These are phyloP conservation scores for Gnomoniopsis sp. DNA, from an alignment of 2,329 filamentous ascomycete genomes.

Conservation along the genomic window DNA sequence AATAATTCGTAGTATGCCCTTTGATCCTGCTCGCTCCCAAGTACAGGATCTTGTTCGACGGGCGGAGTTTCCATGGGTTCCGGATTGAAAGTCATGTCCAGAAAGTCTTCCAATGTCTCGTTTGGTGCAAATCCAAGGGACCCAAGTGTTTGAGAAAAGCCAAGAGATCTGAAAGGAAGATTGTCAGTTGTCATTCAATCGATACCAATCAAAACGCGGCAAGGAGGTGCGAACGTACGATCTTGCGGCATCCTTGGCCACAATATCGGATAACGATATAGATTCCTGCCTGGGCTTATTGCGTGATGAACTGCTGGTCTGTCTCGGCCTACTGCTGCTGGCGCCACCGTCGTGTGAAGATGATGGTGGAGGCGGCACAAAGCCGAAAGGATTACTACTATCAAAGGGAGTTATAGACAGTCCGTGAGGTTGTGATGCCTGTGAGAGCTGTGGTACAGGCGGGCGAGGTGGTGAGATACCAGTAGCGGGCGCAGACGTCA, in stretches of 20 bases:
- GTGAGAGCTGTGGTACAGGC: slow-evolving; percentile 13
- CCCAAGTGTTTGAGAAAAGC: slow-evolving; percentile 32
- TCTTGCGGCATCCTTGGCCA: slow-evolving; percentile 33
- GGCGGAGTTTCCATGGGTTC: slow-evolving; percentile 26
- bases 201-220: background rate
- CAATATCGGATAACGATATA: slow-evolving; percentile 31
- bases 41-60: slow-evolving; percentile 15
- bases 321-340: slow-evolving; percentile 12
- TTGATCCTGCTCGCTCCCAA: slow-evolving; percentile 31
- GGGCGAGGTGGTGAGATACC: slow-evolving; percentile 6
- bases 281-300: slow-evolving; percentile 17
- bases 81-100: slow-evolving; percentile 33
- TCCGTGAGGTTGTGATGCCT: slow-evolving; percentile 1
- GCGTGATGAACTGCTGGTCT: slow-evolving; percentile 10
- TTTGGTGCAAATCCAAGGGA: slow-evolving; percentile 34
- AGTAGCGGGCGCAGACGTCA: slow-evolving; percentile 4
- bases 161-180: slow-evolving; percentile 24
- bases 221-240: slow-evolving; percentile 24
- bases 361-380: slow-evolving; percentile 18
- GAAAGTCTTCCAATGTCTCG: slow-evolving; percentile 35
- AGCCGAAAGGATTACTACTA: slow-evolving; percentile 11
- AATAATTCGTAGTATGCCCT: slow-evolving; percentile 35
- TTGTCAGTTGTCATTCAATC: background rate
- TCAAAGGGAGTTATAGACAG: slow-evolving; percentile 10
- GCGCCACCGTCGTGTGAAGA: slow-evolving; percentile 19